Evolutionary conservation across 768 basidiomycete genomes (phyloP), one percentile per base, ranked within the genome.

Genomic region (Pleurotus pulmonarius): DNA sequence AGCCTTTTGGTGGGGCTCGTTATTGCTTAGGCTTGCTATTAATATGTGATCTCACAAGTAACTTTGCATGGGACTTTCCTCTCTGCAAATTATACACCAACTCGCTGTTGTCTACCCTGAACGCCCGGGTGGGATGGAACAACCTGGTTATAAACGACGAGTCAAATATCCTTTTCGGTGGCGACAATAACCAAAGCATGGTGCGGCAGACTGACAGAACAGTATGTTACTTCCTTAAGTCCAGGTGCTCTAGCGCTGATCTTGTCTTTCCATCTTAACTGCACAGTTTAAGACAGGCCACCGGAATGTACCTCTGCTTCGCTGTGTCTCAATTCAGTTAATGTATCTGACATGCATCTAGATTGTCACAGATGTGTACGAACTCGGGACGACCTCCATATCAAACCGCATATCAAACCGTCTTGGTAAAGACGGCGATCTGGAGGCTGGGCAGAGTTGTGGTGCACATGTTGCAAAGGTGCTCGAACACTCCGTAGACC

Each of bases 51-150:
- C 5, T 53, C 26, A 4, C 26, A 26, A 58, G 56, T 24, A 58
- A 58, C 29, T 58, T 58, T 18, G 20, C 53, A 18, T 58, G 48
- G 49, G 56, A 58, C 38, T 49, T 58, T n/a, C 18, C 56, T 7
- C 38, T 58, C n/a, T 58, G 49, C 15, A 58, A 58, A 49, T 24
- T 58, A 26, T 58, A 58, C 40, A 58, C 49, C 11, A 58, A 58
- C 40, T 58, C 56, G 18, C 45, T 58, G n/a, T n/a, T 58, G 25
- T 58, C 56, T 5, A 58, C 56, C 18, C 29, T 58, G 15, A 58
- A 58, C 38, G 56, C 49, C 20, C 56, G 56, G 11, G 49, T 49
- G 11, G 56, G 56, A 16, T 58, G 56, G 56, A 52, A 45, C 22
- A 58, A 51, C 41, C 41, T 45, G 24, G 34, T 45, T 8, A 43